phyloP scores from a whole-genome alignment of 1,284 basidiomycete genomes.

The Cryptococcus amylolentus region DNA sequence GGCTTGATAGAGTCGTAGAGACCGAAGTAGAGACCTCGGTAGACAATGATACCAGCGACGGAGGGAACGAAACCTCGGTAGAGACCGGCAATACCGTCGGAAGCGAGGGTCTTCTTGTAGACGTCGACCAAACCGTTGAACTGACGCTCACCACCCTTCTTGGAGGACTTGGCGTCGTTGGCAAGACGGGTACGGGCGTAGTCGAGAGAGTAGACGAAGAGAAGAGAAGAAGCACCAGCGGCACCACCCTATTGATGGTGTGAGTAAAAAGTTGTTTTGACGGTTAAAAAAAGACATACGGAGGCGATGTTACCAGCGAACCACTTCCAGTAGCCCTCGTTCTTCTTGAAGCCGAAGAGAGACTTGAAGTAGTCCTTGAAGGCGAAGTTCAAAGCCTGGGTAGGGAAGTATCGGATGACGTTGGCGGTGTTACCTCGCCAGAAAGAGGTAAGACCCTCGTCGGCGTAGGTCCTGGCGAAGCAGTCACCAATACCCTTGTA shows the following conservation, averaged over 20 bases:
- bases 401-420: constrained; percentile 58
- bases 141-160: constrained; percentile 84
- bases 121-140: constrained; percentile 95
- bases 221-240: constrained; percentile 89
- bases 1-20: constrained; percentile 58
- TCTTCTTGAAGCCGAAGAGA: constrained; percentile 57
- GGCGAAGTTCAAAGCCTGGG: constrained; percentile 52
- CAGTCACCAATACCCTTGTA: constrained; percentile 94
- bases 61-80: constrained; percentile 65
- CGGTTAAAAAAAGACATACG: constrained; percentile 10
- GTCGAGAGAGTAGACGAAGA: constrained; percentile 97
- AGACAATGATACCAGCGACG: constrained; percentile 61
- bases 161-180: constrained; percentile 91
- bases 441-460: constrained; percentile 54
- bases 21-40: constrained; percentile 58
- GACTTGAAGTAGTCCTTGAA: constrained; percentile 54
- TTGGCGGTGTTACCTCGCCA: constrained; percentile 58
- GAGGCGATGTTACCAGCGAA: constrained; percentile 70
- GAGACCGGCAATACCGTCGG: constrained; percentile 56
- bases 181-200: constrained; percentile 97
- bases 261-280: not conserved
- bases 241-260: constrained; percentile 66
- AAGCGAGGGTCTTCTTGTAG: constrained; percentile 61
- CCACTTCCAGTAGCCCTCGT: constrained; percentile 58
- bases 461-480: constrained; percentile 68